A percentile compares a stretch with the other conserved stretches of the same genome.
Evolutionary conservation across 2,329 filamentous ascomycete species (phyloP).

Genomic region (Ceratocystis variospora): DNA sequence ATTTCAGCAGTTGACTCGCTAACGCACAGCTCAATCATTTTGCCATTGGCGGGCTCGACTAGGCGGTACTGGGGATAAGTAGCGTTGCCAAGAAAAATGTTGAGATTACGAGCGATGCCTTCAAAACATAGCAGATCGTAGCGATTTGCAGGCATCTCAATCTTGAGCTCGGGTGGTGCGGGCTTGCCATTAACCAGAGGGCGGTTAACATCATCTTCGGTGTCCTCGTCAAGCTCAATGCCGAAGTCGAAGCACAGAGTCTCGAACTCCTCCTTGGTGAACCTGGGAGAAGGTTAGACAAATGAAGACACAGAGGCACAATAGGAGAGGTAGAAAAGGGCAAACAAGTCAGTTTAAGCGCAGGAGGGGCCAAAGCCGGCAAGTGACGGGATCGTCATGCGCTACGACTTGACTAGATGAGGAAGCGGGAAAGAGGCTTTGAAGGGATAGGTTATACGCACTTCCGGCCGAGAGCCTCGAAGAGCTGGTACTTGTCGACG

Average conservation of each 20-base stretch:
- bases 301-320: conserved; percentile 5
- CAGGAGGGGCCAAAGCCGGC: not conserved
- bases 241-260: conserved; percentile 97
- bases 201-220: conserved; percentile 53
- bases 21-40: conserved; percentile 70
- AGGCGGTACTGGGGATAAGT: conserved; percentile 68
- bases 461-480: conserved; percentile 79
- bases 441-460: conserved; percentile 30
- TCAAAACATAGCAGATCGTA: conserved; percentile 95
- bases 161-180: conserved; percentile 87
- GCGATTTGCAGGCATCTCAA: conserved; percentile 92
- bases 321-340: conserved; percentile 11
- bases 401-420: not conserved
- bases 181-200: conserved; percentile 65
- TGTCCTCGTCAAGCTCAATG: conserved; percentile 96
- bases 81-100: conserved; percentile 74
- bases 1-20: conserved; percentile 61
- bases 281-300: conserved; percentile 35
- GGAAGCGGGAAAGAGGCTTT: not conserved
- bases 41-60: conserved; percentile 54
- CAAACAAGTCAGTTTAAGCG: no score
- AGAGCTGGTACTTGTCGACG: conserved; percentile 92
- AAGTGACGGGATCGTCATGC: not conserved
- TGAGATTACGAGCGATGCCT: conserved; percentile 87
- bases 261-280: conserved; percentile 89